These are phyloP conservation scores for Myxozyma udenii DNA, from an alignment of 805 yeast genomes.

Conservation along the genomic window DNA sequence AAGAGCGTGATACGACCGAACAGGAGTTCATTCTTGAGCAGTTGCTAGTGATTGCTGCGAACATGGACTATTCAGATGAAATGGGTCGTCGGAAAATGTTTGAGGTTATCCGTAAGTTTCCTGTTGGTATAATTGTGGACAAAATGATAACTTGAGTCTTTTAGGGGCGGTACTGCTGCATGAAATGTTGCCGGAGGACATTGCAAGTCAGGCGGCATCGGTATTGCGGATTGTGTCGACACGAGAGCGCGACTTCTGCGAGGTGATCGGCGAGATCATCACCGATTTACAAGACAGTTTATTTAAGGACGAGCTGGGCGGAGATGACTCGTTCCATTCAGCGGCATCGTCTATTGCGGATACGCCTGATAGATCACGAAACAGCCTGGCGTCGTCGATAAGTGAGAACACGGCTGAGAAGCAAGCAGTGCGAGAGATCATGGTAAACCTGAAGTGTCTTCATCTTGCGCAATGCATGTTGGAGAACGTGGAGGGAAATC, in stretches of 20 bases:
- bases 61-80: conserved; percentile 85
- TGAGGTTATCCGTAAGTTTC: conserved; percentile 46
- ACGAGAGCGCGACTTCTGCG: conserved; percentile 78
- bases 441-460: conserved; percentile 53
- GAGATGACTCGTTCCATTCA: conserved; percentile 48
- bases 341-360: conserved; percentile 41
- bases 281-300: conserved; percentile 74
- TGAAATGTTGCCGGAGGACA: conserved; percentile 53
- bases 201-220: conserved; percentile 55
- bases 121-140: neutral
- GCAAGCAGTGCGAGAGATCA: conserved; percentile 29
- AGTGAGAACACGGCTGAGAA: conserved; percentile 29
- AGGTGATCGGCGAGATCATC: conserved; percentile 79
- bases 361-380: neutral
- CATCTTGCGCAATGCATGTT: conserved; percentile 66
- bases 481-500: conserved; percentile 50
- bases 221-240: conserved; percentile 70
- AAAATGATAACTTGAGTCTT: neutral
- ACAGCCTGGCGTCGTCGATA: conserved; percentile 1
- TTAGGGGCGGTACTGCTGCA: conserved; percentile 41
- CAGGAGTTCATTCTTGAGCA: conserved; percentile 74
- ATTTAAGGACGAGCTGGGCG: conserved; percentile 37
- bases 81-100: conserved; percentile 79
- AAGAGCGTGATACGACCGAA: conserved; percentile 51
- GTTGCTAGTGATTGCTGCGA: conserved; percentile 59